These are phyloP conservation scores for Dovyalis caffra DNA, from an alignment of 345 rosid genomes.

Conservation along the genomic window DNA sequence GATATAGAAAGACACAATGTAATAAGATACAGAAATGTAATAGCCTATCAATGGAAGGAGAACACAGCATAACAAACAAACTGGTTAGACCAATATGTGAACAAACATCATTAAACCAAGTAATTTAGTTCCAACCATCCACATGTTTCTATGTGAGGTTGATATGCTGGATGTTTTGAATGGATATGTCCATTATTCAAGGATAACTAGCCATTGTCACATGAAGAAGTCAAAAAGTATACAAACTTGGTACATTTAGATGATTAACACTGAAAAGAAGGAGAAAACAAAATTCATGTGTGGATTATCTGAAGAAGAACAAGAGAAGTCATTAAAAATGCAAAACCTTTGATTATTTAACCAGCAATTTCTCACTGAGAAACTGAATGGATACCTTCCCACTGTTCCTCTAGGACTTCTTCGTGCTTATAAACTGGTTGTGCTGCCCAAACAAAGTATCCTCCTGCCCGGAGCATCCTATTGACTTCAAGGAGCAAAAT, in stretches of 20 bases:
- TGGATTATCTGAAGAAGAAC: background rate
- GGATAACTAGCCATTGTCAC: background rate
- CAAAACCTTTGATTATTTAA: conserved; percentile 1
- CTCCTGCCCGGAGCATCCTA: conserved; percentile 91
- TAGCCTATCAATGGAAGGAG: background rate
- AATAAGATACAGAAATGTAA: background rate
- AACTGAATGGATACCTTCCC: conserved; percentile 69
- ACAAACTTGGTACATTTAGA: background rate
- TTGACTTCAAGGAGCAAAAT: conserved; percentile 93
- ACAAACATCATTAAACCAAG: background rate
- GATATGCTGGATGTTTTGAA: background rate
- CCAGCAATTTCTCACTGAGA: background rate
- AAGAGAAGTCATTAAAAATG: background rate
- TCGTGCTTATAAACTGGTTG: conserved; percentile 98
- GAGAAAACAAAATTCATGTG: background rate
- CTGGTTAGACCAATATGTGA: background rate
- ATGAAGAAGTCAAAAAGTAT: background rate
- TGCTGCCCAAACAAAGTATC: conserved; percentile 98
- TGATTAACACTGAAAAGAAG: background rate
- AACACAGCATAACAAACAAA: background rate
- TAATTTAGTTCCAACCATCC: background rate
- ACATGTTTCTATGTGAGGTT: background rate
- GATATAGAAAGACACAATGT: conserved; percentile 9
- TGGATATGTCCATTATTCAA: background rate
- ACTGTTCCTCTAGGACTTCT: conserved; percentile 72